phyloP scores from a whole-genome alignment of 148 eudicot genomes.

The Arctostaphylos glauca region DNA sequence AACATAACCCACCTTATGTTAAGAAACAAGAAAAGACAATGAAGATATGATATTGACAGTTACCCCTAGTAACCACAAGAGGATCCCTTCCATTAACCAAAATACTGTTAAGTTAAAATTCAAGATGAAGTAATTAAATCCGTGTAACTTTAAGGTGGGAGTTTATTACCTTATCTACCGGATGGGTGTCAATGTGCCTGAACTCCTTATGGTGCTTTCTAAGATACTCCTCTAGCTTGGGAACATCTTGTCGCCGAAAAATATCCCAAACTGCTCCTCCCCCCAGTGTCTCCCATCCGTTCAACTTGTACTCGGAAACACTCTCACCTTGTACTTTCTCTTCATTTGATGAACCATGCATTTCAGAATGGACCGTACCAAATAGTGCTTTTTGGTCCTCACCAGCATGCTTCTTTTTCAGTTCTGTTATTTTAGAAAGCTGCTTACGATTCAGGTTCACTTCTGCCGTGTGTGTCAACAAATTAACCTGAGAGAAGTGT shows the following conservation, averaged over 20 bases:
- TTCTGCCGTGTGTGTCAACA: slow-evolving; percentile 63
- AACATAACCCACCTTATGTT: not conserved
- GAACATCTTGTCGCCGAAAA: slow-evolving; percentile 62
- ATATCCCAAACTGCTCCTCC: slow-evolving; percentile 86
- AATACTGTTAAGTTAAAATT: not conserved
- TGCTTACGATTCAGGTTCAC: slow-evolving; percentile 17
- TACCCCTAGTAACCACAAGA: not conserved
- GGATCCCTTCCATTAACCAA: not conserved
- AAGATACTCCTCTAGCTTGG: slow-evolving; percentile 64
- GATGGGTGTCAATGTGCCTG: slow-evolving; percentile 49
- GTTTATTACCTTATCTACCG: slow-evolving; percentile 39
- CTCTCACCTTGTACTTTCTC: not conserved
- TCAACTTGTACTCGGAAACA: not conserved
- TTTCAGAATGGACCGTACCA: not conserved
- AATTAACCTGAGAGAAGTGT: slow-evolving; percentile 47
- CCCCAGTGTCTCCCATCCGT: slow-evolving; percentile 15
- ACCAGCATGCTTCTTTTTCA: slow-evolving; percentile 33
- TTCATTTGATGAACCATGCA: not conserved
- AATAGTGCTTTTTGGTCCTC: slow-evolving; percentile 45
- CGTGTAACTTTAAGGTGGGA: not conserved
- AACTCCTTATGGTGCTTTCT: slow-evolving; percentile 57
- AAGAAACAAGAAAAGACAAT: not conserved
- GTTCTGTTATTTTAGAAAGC: slow-evolving; percentile 18
- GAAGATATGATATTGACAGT: not conserved
- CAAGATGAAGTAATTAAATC: not conserved